A percentile compares a stretch with the other conserved stretches of the same genome.
Conservation (phyloP, 495 filamentous ascomycete species). For the Xylaria acuta region DNA sequence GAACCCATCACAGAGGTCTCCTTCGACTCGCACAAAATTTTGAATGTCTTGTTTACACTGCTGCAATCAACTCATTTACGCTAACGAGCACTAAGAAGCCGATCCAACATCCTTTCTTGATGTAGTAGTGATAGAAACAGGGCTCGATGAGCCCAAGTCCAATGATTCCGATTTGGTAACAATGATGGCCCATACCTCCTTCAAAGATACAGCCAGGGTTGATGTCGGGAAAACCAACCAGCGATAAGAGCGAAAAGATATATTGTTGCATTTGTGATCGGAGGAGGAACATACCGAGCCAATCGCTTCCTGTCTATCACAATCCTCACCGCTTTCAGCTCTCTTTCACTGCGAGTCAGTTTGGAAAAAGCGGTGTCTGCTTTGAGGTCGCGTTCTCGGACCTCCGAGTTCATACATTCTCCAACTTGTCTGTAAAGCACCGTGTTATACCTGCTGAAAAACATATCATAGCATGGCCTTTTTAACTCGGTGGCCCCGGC, state of each 20-base stretch:
- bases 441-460: not conserved
- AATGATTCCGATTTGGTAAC: not conserved
- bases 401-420: not conserved
- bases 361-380: not conserved
- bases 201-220: not conserved
- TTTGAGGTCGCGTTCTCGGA: not conserved
- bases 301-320: not conserved
- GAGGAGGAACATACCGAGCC: not conserved
- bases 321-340: not conserved
- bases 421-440: not conserved
- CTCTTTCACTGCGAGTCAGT: not conserved
- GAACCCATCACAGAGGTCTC: no score
- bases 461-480: not conserved
- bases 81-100: no score
- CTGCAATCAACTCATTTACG: no score
- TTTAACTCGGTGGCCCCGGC: not conserved
- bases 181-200: not conserved
- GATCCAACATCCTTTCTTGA: no score
- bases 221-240: not conserved
- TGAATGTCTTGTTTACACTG: no score
- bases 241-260: not conserved
- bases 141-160: not conserved
- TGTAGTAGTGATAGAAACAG: not conserved
- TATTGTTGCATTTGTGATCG: not conserved
- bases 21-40: no score